Evolutionary conservation across 192 early-diverging fungal genomes (phyloP).

Genomic region (Coemansia sp.): DNA sequence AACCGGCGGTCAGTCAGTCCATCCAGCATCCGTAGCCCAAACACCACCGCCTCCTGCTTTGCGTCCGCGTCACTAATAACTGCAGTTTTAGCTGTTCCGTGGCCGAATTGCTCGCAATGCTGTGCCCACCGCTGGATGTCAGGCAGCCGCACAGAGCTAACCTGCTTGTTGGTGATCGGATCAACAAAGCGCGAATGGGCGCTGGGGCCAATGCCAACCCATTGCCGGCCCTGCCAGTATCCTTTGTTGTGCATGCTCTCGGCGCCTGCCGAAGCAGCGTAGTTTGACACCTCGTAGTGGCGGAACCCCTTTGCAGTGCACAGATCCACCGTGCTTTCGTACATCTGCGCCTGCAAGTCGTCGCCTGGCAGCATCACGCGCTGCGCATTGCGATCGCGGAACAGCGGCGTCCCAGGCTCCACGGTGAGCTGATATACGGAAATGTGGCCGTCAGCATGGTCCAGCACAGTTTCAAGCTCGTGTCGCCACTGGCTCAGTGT

Average conservation of each 20-base stretch:
- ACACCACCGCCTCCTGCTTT: slow-evolving; percentile 44
- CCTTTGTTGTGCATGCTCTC: slow-evolving; percentile 52
- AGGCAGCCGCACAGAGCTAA: slow-evolving; percentile 27
- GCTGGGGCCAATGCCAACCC: slow-evolving; percentile 59
- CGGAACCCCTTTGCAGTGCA: slow-evolving; percentile 23
- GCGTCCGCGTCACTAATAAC: slow-evolving; percentile 6
- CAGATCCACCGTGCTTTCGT: slow-evolving; percentile 33
- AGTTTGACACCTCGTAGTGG: slow-evolving; percentile 60
- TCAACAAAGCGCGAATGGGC: slow-evolving; percentile 56
- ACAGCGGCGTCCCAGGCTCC: slow-evolving; percentile 56
- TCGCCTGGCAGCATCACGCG: slow-evolving; percentile 15
- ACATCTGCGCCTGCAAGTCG: slow-evolving; percentile 47
- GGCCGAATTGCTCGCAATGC: slow-evolving; percentile 23
- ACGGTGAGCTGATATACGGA: slow-evolving; percentile 60
- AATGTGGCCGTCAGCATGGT: slow-evolving; percentile 39
- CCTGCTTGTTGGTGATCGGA: slow-evolving; percentile 10
- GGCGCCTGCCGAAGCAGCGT: slow-evolving; percentile 7
- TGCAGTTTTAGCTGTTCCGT: slow-evolving; percentile 15
- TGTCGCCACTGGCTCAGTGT: slow-evolving; percentile 31
- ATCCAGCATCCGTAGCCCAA: slow-evolving; percentile 52
- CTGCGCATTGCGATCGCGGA: slow-evolving; percentile 25
- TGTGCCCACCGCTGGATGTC: slow-evolving; percentile 29
- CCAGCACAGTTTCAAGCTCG: slow-evolving; percentile 37
- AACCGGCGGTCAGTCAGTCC: slow-evolving; percentile 35
- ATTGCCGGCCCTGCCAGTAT: slow-evolving; percentile 57